Conservation (phyloP, 176 grass and related monocot genomes). For the Zizania latifolia region DNA sequence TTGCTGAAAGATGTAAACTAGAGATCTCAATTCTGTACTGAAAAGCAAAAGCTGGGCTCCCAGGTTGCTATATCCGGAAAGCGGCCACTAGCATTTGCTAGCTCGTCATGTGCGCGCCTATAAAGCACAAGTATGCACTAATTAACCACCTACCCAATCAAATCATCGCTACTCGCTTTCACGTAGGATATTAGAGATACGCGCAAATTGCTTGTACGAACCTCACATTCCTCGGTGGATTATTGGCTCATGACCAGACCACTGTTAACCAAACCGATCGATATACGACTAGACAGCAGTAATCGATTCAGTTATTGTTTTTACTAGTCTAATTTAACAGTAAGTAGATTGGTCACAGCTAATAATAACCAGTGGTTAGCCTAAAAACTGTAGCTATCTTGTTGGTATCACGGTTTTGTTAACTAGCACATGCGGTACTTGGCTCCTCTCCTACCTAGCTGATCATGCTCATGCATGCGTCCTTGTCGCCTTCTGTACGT, state of each 20-base stretch:
- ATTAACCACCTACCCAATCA: background rate
- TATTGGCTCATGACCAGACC: conserved; percentile 3
- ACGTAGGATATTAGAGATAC: conserved; percentile 1
- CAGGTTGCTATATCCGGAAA: conserved; percentile 33
- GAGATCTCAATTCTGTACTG: background rate
- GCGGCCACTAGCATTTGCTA: conserved; percentile 33
- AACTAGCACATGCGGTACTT: conserved; percentile 42
- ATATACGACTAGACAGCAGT: too few relatives aligned
- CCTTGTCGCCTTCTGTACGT: conserved; percentile 6
- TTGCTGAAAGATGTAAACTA: background rate
- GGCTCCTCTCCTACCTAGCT: background rate
- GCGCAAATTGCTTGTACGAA: conserved; percentile 37
- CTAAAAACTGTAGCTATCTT: too few relatives aligned
- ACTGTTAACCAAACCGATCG: too few relatives aligned
- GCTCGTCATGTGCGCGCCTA: conserved; percentile 47
- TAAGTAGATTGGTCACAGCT: too few relatives aligned
- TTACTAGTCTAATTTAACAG: too few relatives aligned
- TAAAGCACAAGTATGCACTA: conserved; percentile 18
- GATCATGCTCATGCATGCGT: conserved; percentile 24
- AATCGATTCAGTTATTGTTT: too few relatives aligned
- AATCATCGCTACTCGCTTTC: conserved; percentile 19
- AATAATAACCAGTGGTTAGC: too few relatives aligned
- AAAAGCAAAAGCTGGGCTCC: background rate
- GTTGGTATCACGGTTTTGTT: too few relatives aligned
- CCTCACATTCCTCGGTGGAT: conserved; percentile 18